These are phyloP conservation scores for Hypoxylon cercidicola DNA, from an alignment of 495 filamentous ascomycete genomes.

Conservation along the genomic window DNA sequence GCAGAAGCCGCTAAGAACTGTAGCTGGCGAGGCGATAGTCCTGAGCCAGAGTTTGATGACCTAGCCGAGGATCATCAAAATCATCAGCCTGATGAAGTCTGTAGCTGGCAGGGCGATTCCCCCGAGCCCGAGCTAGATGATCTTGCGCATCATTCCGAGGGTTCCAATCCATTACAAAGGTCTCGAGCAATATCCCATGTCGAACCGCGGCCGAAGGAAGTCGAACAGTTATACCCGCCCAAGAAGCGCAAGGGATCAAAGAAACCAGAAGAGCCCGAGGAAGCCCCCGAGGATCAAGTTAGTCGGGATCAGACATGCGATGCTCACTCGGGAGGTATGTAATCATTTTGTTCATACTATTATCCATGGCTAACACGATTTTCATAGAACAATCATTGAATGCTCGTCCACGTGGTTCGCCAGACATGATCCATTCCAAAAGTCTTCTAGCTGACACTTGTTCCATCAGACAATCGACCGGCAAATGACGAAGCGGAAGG, in stretches of 20 bases:
- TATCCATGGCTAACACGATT: neutral
- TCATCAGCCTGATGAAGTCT: slow-evolving; percentile 19
- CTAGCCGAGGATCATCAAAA: slow-evolving; percentile 14
- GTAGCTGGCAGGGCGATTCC: slow-evolving; percentile 41
- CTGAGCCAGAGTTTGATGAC: slow-evolving; percentile 27
- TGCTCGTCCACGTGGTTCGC: slow-evolving; percentile 4
- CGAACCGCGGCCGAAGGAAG: neutral
- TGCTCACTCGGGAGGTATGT: slow-evolving; percentile 7
- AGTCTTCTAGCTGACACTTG: slow-evolving; percentile 2
- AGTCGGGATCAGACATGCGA: slow-evolving; percentile 1
- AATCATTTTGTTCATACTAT: neutral
- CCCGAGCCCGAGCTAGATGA: slow-evolving; percentile 44
- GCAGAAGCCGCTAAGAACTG: slow-evolving; percentile 27
- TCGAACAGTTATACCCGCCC: slow-evolving; percentile 1
- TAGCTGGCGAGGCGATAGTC: slow-evolving; percentile 34
- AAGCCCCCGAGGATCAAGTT: neutral
- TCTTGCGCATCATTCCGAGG: slow-evolving; percentile 27
- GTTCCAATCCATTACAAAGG: slow-evolving; percentile 21
- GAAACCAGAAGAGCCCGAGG: slow-evolving; percentile 1
- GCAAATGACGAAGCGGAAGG: neutral
- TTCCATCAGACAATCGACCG: slow-evolving; percentile 15
- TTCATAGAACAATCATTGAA: neutral
- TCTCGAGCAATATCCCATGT: slow-evolving; percentile 14
- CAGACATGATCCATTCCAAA: neutral
- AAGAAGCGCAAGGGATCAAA: neutral